Conservation (phyloP, 2,329 filamentous ascomycete genomes). For the Penicillium brevicompactum region DNA sequence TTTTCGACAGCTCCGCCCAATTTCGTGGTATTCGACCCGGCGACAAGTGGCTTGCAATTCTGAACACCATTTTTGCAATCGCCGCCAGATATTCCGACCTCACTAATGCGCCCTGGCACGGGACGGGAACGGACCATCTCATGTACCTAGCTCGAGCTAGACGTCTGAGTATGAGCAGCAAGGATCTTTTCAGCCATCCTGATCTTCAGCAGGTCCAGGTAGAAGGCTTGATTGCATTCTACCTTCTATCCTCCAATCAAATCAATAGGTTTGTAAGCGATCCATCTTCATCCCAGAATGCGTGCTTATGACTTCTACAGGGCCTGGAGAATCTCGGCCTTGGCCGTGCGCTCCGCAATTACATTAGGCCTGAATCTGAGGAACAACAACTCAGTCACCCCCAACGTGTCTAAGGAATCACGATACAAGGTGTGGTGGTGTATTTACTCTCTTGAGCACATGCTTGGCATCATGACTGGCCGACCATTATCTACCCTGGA, state of each 20-base stretch:
- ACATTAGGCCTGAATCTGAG: slow-evolving; percentile 42
- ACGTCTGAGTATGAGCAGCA: slow-evolving; percentile 34
- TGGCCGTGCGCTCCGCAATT: slow-evolving; percentile 39
- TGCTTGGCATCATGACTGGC: slow-evolving; percentile 42
- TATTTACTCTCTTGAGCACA: slow-evolving; percentile 38
- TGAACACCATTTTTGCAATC: slow-evolving; percentile 47
- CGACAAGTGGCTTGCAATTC: slow-evolving; percentile 40
- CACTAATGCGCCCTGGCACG: slow-evolving; percentile 28
- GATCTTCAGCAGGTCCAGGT: slow-evolving; percentile 46
- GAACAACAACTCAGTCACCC: slow-evolving; percentile 30
- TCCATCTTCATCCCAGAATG: background rate
- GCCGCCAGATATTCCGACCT: slow-evolving; percentile 35
- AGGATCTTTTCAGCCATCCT: slow-evolving; percentile 35
- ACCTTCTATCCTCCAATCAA: slow-evolving; percentile 38
- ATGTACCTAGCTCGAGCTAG: slow-evolving; percentile 41
- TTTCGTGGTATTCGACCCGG: slow-evolving; percentile 24
- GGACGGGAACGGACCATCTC: slow-evolving; percentile 33
- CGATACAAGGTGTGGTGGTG: slow-evolving; percentile 45
- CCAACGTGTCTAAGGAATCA: slow-evolving; percentile 37
- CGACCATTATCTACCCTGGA: slow-evolving; percentile 35
- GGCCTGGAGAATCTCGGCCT: slow-evolving; percentile 39
- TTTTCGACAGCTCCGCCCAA: slow-evolving; percentile 15
- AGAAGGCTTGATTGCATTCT: slow-evolving; percentile 38
- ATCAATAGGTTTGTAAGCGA: slow-evolving; percentile 37
- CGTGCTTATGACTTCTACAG: slow-evolving; percentile 2